Conservation (phyloP, 1,284 basidiomycete species). For the Tilletiopsis washingtonensis region DNA sequence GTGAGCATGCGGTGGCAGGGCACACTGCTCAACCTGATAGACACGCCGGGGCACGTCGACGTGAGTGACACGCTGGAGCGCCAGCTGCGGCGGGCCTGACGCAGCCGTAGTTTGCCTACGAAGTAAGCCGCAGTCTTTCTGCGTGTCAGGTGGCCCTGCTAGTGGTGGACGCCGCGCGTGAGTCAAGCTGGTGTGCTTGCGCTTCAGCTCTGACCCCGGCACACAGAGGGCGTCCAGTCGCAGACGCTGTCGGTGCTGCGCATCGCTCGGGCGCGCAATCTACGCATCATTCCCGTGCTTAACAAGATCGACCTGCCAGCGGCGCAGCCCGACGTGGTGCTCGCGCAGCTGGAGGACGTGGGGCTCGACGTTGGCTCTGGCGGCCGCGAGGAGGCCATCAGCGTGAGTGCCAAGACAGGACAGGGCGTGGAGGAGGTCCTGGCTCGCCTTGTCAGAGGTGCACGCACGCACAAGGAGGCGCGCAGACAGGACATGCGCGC, state of each 20-base stretch:
- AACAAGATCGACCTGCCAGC: slow-evolving; percentile 65
- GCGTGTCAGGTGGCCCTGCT: slow-evolving; percentile 90
- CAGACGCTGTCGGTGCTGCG: slow-evolving; percentile 95
- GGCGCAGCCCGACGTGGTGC: slow-evolving; percentile 22
- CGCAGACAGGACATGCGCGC: slow-evolving; percentile 57
- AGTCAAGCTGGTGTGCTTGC: slow-evolving; percentile 7
- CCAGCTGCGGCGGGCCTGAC: too few species aligned
- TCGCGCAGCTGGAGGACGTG: slow-evolving; percentile 29
- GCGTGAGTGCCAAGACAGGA: slow-evolving; percentile 79
- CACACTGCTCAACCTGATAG: slow-evolving; percentile 86
- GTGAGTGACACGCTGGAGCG: slow-evolving; percentile 45
- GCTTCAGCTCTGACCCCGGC: background rate
- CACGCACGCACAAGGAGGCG: slow-evolving; percentile 41
- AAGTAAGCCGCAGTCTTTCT: slow-evolving; percentile 83
- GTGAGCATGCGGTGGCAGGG: slow-evolving; percentile 30
- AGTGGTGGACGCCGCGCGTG: slow-evolving; percentile 79
- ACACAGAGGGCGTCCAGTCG: slow-evolving; percentile 83
- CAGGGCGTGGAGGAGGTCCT: slow-evolving; percentile 68
- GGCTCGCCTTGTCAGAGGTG: slow-evolving; percentile 61
- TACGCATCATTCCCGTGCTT: slow-evolving; percentile 82
- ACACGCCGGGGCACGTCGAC: slow-evolving; percentile 62
- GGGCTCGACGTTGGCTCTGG: slow-evolving; percentile 54
- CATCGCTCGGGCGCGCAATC: slow-evolving; percentile 62
- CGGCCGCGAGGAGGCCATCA: slow-evolving; percentile 25
- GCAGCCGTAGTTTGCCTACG: slow-evolving; percentile 60